phyloP scores from a whole-genome alignment of 345 rosid genomes.

The Punica granatum region DNA sequence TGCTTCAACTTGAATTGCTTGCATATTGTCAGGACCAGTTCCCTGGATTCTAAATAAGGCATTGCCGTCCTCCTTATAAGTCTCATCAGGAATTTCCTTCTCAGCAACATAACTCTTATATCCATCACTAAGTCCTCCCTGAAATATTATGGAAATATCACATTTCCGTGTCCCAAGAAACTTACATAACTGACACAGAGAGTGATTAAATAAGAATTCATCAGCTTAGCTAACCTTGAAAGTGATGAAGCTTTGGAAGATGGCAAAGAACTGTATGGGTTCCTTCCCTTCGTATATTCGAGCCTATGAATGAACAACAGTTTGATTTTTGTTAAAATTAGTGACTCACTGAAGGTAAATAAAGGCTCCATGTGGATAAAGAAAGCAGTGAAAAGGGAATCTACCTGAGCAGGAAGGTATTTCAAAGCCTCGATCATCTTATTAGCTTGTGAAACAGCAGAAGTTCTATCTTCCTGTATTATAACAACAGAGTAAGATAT shows the following conservation, averaged over 20 bases:
- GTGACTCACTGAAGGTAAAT: conserved; percentile 1
- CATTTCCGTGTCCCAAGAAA: background rate
- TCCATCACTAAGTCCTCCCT: conserved; percentile 92
- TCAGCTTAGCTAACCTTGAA: conserved; percentile 59
- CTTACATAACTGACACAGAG: background rate
- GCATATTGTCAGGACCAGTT: conserved; percentile 98
- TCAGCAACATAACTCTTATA: conserved; percentile 70
- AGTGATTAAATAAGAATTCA: background rate
- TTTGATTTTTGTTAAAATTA: conserved; percentile 13
- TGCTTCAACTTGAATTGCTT: conserved; percentile 92
- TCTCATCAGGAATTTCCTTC: conserved; percentile 70
- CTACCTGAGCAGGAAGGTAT: conserved; percentile 75
- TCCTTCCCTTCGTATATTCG: conserved; percentile 88
- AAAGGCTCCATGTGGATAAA: conserved; percentile 4
- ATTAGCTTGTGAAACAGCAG: conserved; percentile 67
- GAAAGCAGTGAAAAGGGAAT: conserved; percentile 14
- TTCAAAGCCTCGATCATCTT: conserved; percentile 91
- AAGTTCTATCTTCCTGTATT: conserved; percentile 73
- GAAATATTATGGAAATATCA: conserved; percentile 12
- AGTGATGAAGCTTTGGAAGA: conserved; percentile 83
- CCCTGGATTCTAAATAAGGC: conserved; percentile 92
- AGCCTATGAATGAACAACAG: conserved; percentile 40
- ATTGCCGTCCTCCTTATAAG: conserved; percentile 65
- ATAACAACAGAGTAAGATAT: background rate
- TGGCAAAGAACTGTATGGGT: conserved; percentile 78